Percentiles rank a stretch among this genome's conserved stretches.
Evolutionary conservation across 345 rosid genomes (phyloP).

Genomic region (Arabidopsis thaliana): TAIR10.1 NC_003071.7:15749001-15749500

Average conservation of each 20-base stretch:
- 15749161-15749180: slow-evolving; percentile 29
- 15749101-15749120: slow-evolving; percentile 60
- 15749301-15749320: too few species aligned
- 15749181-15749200: slow-evolving; percentile 61
- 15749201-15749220: slow-evolving; percentile 83
- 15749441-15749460: slow-evolving; percentile 79
- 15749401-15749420: slow-evolving; percentile 57
- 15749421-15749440: slow-evolving; percentile 61
- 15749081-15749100: slow-evolving; percentile 82
- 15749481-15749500: slow-evolving; percentile 75
- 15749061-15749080: slow-evolving; percentile 75
- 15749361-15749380: slow-evolving; percentile 46
- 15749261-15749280: slow-evolving; percentile 61
- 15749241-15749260: slow-evolving; percentile 87
- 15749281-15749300: slow-evolving; percentile 44
- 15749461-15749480: slow-evolving; percentile 73
- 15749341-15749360: slow-evolving; percentile 53
- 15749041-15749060: slow-evolving; percentile 89
- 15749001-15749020: slow-evolving; percentile 38
- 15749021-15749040: slow-evolving; percentile 61
- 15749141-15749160: slow-evolving; percentile 32
- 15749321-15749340: slow-evolving; percentile 47
- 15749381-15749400: slow-evolving; percentile 51
- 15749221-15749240: slow-evolving; percentile 85
- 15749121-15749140: slow-evolving; percentile 71